A percentile compares a stretch with the other conserved stretches of the same genome.
Evolutionary conservation across 345 rosid genomes (phyloP).

Genomic region (Raphanus raphanistrum): DNA sequence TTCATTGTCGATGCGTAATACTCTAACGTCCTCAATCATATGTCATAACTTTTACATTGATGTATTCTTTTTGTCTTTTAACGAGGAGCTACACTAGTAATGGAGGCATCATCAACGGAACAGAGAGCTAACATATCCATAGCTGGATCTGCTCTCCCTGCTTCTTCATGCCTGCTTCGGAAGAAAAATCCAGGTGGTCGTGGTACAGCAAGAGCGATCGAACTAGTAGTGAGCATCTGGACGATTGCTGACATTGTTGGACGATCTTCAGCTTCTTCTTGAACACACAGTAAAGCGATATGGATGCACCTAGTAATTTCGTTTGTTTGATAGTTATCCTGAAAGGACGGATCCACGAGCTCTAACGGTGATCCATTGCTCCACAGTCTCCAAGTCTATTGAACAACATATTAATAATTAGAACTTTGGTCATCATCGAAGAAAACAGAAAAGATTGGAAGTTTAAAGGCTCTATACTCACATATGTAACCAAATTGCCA

Average conservation of each 20-base stretch:
- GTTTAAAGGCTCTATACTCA: neutral
- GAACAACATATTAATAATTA: neutral
- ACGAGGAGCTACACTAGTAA: conserved; percentile 30
- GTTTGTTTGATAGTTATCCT: conserved; percentile 31
- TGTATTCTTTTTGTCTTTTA: neutral
- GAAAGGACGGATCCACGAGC: conserved; percentile 20
- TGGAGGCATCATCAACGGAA: conserved; percentile 14
- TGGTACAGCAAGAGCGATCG: conserved; percentile 35
- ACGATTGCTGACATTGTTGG: conserved; percentile 47
- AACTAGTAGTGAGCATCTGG: conserved; percentile 43
- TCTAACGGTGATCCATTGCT: conserved; percentile 29
- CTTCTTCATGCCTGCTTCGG: neutral
- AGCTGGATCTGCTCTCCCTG: neutral
- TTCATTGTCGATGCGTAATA: neutral
- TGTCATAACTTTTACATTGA: neutral
- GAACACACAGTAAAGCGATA: conserved; percentile 47
- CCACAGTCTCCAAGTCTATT: conserved; percentile 48
- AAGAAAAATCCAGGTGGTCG: conserved; percentile 25
- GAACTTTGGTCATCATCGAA: neutral
- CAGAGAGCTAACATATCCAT: neutral
- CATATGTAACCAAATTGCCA: conserved; percentile 27
- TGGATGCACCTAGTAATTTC: conserved; percentile 52
- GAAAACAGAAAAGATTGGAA: neutral
- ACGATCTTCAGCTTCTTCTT: conserved; percentile 46
- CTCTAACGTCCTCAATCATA: neutral